Evolutionary conservation across 208 protist genomes (phyloP), one percentile per base, ranked within the genome.

Genomic region (Trypanosoma cruzi): DNA sequence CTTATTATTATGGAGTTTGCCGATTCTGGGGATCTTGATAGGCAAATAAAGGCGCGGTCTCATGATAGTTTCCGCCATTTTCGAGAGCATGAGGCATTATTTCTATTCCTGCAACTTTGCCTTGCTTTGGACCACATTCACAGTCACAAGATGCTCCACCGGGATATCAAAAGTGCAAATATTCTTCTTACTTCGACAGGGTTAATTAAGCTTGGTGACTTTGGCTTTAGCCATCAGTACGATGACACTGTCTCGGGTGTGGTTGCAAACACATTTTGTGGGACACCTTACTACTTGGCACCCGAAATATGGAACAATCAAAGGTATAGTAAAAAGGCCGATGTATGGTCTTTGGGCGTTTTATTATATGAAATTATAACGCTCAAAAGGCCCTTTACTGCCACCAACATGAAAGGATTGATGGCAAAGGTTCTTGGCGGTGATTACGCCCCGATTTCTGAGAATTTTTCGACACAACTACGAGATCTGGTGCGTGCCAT

Each of bases 121-220:
- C 80, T 93, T 34, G 87, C 82, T 13, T 63, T 98, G 29, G 81
- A 94, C 57, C 86, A 98, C 58, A 90, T 98, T n/a, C 95, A 98
- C 64, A 52, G 55, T 6, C 81, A 96, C 73, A 92, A 94, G 64
- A 94, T 98, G 81, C 73, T 96, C 29, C 93, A 97, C 61, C 86
- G 93, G 16, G 93, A 97, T 62, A 93, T 97, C 70, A 97, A 97
- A 54, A 84, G 78, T 1, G 93, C 88, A 11, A 97, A 97, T 59
- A 76, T 96, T 31, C 78, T 97, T 26, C 80, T 97, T 22, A 95
- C 89, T 2, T 90, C 87, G 22, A 90, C 84, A 2, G 93, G 93
- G 0, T 72, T 95, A 50, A 90, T 96, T 50, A 97, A 97, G 66
- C 83, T 97, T 24, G 91, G 87, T 20, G 93, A 97, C 80, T 97